Evolutionary conservation across 768 basidiomycete species (phyloP), one percentile per base, ranked within the genome.

Genomic region (Boletus huronensis): DNA sequence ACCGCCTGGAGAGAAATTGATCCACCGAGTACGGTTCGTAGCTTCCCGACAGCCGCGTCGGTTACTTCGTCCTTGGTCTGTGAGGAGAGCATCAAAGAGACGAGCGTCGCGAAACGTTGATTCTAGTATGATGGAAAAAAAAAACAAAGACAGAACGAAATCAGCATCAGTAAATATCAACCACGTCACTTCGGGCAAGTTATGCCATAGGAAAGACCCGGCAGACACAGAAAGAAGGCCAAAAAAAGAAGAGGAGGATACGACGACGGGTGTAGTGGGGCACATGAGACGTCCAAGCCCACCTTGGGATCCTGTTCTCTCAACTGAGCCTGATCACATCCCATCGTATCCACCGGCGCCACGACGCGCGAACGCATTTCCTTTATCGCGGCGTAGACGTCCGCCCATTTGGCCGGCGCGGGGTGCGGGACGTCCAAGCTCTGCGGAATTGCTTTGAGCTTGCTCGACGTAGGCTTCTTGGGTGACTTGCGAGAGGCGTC

Each of bases 41-140:
- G 79, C 55, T 87, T 89, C 3, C 73, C 66, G 1, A 95, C 82
- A 0, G 95, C 95, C 0, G 86, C 82, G 52, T 89, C 82, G 0
- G 89, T 93, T 17, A 93, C 87, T 62, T 90, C 84, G 66, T 96
- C 94, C 64, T 95, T 98, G 5, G 96, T 98, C 68, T 98, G 96
- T 2, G 93, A 93, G 10, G 90, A 93, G 2, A 98, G 80, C 93
- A 98, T 97, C 42, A 99, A 77, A 3, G 94, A 92, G 7, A 99
- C 82, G 21, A 99, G 83, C 5, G 88, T 91, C 9, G 90, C 79
- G 55, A 92, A 89, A 3, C 95, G 85, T 47, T 82, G 79, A 52
- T 84, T 92, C 92, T 95, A 65, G 7, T 16, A 46, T 40, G 25
- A 35, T 1, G 2, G 11, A 31, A 19, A n/a, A 26, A 1, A 34